These are phyloP conservation scores for Albatrellus sp. DNA, from an alignment of 1,284 basidiomycete genomes.

Conservation along the genomic window DNA sequence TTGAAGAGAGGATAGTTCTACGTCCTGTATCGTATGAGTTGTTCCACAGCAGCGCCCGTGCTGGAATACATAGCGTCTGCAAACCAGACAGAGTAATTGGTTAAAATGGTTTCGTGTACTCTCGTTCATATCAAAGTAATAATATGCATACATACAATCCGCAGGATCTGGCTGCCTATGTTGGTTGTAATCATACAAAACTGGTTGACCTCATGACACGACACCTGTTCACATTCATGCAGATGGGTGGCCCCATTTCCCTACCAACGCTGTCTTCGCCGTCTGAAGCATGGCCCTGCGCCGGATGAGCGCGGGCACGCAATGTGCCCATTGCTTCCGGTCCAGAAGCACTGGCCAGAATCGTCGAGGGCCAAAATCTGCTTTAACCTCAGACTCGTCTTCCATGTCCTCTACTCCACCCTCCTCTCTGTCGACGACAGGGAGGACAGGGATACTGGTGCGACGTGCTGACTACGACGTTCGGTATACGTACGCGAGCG, in stretches of 20 bases:
- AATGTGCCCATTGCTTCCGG: constrained; percentile 9
- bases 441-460: not conserved
- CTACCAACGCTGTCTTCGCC: constrained; percentile 1
- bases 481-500: not conserved
- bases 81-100: no score
- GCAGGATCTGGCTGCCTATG: no score
- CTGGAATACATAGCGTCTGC: no score
- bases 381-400: not conserved
- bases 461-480: no score
- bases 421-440: not conserved
- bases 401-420: no score
- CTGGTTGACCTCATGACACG: no score
- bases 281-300: constrained; percentile 7
- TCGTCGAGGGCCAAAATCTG: constrained; percentile 5
- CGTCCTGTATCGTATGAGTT: no score
- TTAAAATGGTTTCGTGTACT: no score
- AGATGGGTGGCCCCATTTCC: constrained; percentile 8
- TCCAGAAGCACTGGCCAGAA: constrained; percentile 10
- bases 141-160: no score
- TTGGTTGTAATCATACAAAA: no score
- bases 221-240: not conserved
- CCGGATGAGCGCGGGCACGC: constrained; percentile 4
- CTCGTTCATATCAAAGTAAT: no score
- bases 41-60: no score
- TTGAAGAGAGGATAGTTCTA: not conserved